A percentile compares a stretch with the other conserved stretches of the same genome.
Conservation (phyloP, 192 early-diverging fungal genomes). For the Phycomyces nitens region DNA sequence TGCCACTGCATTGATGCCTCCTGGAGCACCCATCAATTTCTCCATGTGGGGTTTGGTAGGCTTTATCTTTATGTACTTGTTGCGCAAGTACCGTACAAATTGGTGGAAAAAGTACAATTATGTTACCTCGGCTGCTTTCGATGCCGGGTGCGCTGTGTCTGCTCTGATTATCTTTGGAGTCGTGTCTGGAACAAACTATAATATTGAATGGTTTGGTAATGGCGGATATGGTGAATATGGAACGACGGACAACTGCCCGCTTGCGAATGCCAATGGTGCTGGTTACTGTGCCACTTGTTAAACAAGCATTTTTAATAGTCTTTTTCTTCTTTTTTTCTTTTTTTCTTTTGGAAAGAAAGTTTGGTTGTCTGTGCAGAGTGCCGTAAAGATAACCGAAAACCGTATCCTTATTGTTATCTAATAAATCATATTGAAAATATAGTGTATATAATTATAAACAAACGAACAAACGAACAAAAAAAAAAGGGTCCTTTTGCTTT, state of each 20-base stretch:
- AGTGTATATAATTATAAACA: too few species aligned
- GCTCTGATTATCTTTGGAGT: slow-evolving; percentile 47
- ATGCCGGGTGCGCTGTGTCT: slow-evolving; percentile 50
- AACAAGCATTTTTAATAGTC: too few species aligned
- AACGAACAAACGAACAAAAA: too few species aligned
- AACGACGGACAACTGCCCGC: slow-evolving; percentile 19
- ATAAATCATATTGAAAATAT: too few species aligned
- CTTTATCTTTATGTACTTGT: slow-evolving; percentile 51
- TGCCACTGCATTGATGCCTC: slow-evolving; percentile 52
- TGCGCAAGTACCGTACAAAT: slow-evolving; percentile 46
- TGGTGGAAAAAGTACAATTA: slow-evolving; percentile 72
- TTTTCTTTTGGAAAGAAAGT: too few species aligned
- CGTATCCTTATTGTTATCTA: too few species aligned
- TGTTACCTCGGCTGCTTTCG: slow-evolving; percentile 57
- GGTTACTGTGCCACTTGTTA: background rate
- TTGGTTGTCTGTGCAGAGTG: too few species aligned
- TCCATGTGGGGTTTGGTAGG: slow-evolving; percentile 43
- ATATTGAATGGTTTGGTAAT: slow-evolving; percentile 30
- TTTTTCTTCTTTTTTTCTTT: too few species aligned
- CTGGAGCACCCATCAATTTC: slow-evolving; percentile 46
- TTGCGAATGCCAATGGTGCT: slow-evolving; percentile 6
- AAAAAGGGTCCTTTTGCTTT: too few species aligned
- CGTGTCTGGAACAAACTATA: slow-evolving; percentile 22
- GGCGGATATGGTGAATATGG: slow-evolving; percentile 15
- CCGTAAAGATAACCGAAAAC: too few species aligned